phyloP scores from a whole-genome alignment of 768 basidiomycete genomes.

The Piloderma croceum region DNA sequence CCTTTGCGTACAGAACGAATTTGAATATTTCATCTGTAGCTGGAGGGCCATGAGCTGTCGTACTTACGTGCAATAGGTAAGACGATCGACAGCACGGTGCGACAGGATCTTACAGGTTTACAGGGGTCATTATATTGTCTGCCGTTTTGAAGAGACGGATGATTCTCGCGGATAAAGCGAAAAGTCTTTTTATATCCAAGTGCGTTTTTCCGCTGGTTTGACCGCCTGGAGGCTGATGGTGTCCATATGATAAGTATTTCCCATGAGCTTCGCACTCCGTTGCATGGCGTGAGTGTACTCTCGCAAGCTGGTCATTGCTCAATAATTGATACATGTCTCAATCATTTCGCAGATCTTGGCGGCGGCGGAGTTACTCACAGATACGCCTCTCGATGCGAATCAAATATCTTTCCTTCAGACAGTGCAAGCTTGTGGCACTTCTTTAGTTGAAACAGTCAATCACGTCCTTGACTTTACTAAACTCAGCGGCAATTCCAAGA shows the following conservation, averaged over 20 bases:
- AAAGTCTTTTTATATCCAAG: slow-evolving; percentile 91
- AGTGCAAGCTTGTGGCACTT: slow-evolving; percentile 92
- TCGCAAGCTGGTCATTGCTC: slow-evolving; percentile 9
- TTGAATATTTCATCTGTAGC: slow-evolving; percentile 31
- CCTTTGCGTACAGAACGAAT: neutral
- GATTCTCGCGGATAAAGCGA: slow-evolving; percentile 92
- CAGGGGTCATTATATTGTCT: slow-evolving; percentile 86
- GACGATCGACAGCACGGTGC: too few relatives aligned
- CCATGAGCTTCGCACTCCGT: slow-evolving; percentile 84
- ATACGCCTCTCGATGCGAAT: slow-evolving; percentile 74
- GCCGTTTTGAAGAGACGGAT: slow-evolving; percentile 89
- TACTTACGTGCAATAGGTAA: slow-evolving; percentile 86
- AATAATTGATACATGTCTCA: slow-evolving; percentile 1
- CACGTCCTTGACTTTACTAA: slow-evolving; percentile 97
- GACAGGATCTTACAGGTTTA: slow-evolving; percentile 5
- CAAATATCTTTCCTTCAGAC: slow-evolving; percentile 88
- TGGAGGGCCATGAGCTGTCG: slow-evolving; percentile 86
- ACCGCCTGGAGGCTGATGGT: slow-evolving; percentile 1
- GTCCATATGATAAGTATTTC: slow-evolving; percentile 77
- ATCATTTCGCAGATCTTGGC: slow-evolving; percentile 66
- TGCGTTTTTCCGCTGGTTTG: slow-evolving; percentile 26
- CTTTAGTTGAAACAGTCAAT: slow-evolving; percentile 92
- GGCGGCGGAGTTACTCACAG: slow-evolving; percentile 84
- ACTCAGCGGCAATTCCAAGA: slow-evolving; percentile 78
- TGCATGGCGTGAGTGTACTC: slow-evolving; percentile 66